Base-by-base conservation (phyloP, 2,329 filamentous ascomycete genomes). In the Aschersonia sp. region DNA sequence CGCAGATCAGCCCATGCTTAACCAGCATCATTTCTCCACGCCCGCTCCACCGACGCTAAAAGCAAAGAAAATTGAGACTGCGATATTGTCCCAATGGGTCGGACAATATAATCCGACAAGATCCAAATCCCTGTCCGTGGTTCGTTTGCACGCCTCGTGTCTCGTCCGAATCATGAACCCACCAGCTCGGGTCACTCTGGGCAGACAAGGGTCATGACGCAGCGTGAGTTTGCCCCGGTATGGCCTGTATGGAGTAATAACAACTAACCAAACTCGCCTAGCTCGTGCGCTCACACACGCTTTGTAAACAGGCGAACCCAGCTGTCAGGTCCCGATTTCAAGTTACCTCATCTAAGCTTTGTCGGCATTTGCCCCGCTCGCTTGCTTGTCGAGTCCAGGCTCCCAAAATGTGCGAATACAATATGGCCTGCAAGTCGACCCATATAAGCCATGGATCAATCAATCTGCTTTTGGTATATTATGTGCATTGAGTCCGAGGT, bases 291-390 rank as follows among this genome's bases (percentile, higher is more conserved):
- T 9, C n/a, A 22, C 47, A 22, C 47, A 31, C 11, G 14, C 47
- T 39, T 35, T 22, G 30, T 14, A 5, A 31, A 30, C 29, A 45
- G 30, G 37, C 43, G 31, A 45, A 37, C 35, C 35, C 35, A 37
- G 31, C 22, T 22, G 39, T 35, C 31, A 44, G 14, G 45, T 41
- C 48, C 30, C 43, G 39, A 49, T 45, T 35, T n/a, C 45, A 42
- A 11, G 30, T 37, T 43, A 42, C 48, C 42, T 39, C 22, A 30
- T 46, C 41, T 49, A 46, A 47, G 5, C 35, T 32, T 37, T 42
- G 43, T 49, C 48, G 48, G 48, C 48, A 46, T 43, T 45, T 47
- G 45, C 48, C 45, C 43, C 43, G 32, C 14, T 22, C 44, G 40
- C 5, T 12, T 47, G 43, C 45, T 41, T 42, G 14, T 29, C 14